phyloP scores from a whole-genome alignment of 2,329 filamentous ascomycete genomes.

The Endothia cerciana region DNA sequence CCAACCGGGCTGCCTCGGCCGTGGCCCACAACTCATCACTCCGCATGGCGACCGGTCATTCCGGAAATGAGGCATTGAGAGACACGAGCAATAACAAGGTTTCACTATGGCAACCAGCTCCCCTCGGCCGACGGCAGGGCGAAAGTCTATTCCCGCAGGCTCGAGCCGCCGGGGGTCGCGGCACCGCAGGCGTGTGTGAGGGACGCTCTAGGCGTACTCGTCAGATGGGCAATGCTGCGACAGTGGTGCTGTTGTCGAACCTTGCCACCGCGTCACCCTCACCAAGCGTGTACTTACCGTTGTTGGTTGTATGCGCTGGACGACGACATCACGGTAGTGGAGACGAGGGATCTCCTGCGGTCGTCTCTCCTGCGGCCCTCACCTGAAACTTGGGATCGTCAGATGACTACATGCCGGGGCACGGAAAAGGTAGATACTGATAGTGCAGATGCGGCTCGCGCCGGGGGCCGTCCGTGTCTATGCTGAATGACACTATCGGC shows the following conservation, averaged over 20 bases:
- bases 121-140: background rate
- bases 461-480: background rate
- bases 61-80: conserved; percentile 10
- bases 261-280: no score
- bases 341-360: background rate
- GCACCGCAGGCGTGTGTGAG: no score
- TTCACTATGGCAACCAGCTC: conserved; percentile 1
- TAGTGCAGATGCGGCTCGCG: background rate
- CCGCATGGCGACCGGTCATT: conserved; percentile 5
- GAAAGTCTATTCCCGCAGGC: no score
- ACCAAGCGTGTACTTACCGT: no score
- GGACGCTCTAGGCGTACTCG: no score
- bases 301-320: background rate
- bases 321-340: background rate
- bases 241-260: no score
- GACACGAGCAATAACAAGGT: background rate
- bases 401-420: background rate
- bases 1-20: background rate
- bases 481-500: background rate
- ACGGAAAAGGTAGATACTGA: background rate
- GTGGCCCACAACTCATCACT: background rate
- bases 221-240: no score
- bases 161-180: no score
- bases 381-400: conserved; percentile 11
- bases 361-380: conserved; percentile 3